These are phyloP conservation scores for Pseudogymnoascus sp. DNA, from an alignment of 2,329 filamentous ascomycete genomes.

Conservation along the genomic window DNA sequence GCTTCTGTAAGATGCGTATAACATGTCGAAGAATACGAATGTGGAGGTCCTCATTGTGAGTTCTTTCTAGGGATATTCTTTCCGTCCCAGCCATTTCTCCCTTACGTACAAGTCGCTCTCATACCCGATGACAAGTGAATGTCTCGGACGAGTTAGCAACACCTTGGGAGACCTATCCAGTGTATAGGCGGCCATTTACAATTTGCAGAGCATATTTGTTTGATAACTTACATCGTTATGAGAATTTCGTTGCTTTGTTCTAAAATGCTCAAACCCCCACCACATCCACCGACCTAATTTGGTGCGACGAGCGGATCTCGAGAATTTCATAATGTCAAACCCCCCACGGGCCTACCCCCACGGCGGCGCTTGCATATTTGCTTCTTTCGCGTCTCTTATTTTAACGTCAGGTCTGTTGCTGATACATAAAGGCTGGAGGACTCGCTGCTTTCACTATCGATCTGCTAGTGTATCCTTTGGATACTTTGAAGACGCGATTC, in stretches of 20 bases:
- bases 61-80: constrained; percentile 12
- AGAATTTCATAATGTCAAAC: constrained; percentile 7
- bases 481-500: constrained; percentile 80
- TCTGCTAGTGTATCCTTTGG: constrained; percentile 77
- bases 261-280: not conserved
- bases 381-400: constrained; percentile 7
- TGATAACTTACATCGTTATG: not conserved
- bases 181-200: not conserved
- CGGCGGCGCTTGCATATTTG: constrained; percentile 4
- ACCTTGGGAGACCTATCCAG: not conserved
- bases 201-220: not conserved
- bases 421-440: constrained; percentile 59
- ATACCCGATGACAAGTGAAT: not conserved
- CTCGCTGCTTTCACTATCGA: constrained; percentile 81
- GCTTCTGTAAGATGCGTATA: constrained; percentile 15
- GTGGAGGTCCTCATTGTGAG: constrained; percentile 49
- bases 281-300: not conserved
- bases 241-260: not conserved
- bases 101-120: not conserved
- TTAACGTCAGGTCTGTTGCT: constrained; percentile 11
- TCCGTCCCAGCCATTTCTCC: too few species aligned
- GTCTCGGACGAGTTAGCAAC: not conserved
- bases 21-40: constrained; percentile 39
- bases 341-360: not conserved
- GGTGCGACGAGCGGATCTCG: constrained; percentile 2